Percentiles rank a stretch among this genome's conserved stretches.
Evolutionary conservation across 352 stramenopile genomes (phyloP).

Genomic region (Detonula confervacea): DNA sequence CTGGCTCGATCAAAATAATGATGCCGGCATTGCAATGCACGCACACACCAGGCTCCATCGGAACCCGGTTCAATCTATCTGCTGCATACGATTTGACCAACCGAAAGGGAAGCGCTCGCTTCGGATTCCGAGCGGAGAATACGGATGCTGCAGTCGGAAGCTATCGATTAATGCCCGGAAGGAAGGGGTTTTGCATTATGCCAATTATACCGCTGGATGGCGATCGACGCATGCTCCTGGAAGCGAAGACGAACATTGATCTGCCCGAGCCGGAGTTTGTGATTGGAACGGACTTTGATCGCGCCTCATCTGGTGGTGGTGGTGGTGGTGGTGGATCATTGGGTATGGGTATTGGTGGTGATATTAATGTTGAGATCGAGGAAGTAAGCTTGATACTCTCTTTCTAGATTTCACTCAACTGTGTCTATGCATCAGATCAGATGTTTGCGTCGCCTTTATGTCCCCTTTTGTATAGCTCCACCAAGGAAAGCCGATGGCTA

Average conservation of each 20-base stretch:
- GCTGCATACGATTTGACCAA: slow-evolving; percentile 38
- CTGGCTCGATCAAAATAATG: too few species aligned
- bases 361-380: slow-evolving; percentile 52
- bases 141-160: slow-evolving; percentile 21
- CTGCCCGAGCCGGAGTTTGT: slow-evolving; percentile 56
- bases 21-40: too few species aligned
- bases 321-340: slow-evolving; percentile 25
- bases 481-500: too few species aligned
- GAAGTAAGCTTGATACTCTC: slow-evolving; percentile 51
- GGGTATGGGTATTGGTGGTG: slow-evolving; percentile 52
- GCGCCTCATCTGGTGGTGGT: too few species aligned
- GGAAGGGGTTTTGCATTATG: slow-evolving; percentile 44
- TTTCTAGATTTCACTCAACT: too few species aligned
- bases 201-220: slow-evolving; percentile 47
- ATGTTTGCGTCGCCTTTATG: too few species aligned
- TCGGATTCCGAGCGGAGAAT: slow-evolving; percentile 57
- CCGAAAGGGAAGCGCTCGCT: slow-evolving; percentile 33
- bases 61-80: slow-evolving; percentile 52
- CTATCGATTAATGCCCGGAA: slow-evolving; percentile 15
- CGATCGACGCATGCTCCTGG: slow-evolving; percentile 40
- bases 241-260: slow-evolving; percentile 53
- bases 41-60: slow-evolving; percentile 21
- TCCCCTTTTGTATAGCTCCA: too few species aligned
- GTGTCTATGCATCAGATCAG: too few species aligned
- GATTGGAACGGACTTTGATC: slow-evolving; percentile 46